Percentiles rank a stretch among this genome's conserved stretches.
Conservation (phyloP, 805 yeast genomes). For the Sugiyamaella boreocaroliniensis region DNA sequence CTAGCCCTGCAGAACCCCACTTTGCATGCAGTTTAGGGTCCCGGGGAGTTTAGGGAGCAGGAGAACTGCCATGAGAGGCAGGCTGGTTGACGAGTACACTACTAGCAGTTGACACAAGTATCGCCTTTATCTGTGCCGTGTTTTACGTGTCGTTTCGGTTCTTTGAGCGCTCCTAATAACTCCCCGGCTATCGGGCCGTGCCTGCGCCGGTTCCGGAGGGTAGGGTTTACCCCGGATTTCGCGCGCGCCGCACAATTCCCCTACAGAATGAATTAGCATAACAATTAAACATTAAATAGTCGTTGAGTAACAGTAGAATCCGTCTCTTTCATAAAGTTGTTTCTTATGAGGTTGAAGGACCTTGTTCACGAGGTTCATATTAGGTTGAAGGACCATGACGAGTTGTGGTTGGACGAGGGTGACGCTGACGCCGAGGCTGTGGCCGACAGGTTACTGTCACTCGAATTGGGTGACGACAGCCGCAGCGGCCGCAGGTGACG, state of each 20-base stretch:
- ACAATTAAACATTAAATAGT: background rate
- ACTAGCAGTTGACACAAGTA: too few relatives aligned
- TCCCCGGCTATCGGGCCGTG: background rate
- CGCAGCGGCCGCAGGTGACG: background rate
- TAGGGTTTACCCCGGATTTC: background rate
- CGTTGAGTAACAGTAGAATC: background rate
- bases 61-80: too few relatives aligned
- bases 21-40: background rate
- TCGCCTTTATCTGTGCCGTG: too few relatives aligned
- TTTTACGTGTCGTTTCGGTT: too few relatives aligned
- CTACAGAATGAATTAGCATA: background rate
- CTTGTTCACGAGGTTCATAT: background rate
- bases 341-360: background rate
- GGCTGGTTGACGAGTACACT: too few relatives aligned
- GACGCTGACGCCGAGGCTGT: background rate
- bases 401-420: conserved; percentile 1
- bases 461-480: background rate
- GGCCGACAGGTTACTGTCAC: background rate
- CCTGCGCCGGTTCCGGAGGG: background rate
- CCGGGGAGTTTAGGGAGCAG: too few relatives aligned
- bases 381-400: too few relatives aligned
- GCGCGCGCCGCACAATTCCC: background rate
- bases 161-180: too few relatives aligned
- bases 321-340: too few relatives aligned
- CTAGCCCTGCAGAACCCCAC: background rate